Conservation (phyloP, 345 rosid species). For the Hirschfeldia incana region DNA sequence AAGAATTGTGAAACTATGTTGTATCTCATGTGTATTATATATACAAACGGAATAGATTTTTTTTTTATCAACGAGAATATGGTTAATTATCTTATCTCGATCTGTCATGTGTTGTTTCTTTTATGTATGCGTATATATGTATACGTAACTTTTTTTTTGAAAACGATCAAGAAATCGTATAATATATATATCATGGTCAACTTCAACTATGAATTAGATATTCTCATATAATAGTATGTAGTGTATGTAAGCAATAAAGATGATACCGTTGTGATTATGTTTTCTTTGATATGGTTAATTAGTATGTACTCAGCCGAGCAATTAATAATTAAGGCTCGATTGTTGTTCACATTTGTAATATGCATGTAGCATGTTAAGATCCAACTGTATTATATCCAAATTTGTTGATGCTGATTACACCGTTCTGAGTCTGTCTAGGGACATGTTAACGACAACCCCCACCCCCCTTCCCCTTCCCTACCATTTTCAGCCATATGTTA, state of each 20-base stretch:
- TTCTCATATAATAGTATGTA: neutral
- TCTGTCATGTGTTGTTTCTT: constrained; percentile 7
- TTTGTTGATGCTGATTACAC: neutral
- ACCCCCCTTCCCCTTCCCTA: too few relatives aligned
- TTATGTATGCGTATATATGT: neutral
- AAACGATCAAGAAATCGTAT: constrained; percentile 9
- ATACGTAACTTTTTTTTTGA: neutral
- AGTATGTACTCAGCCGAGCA: constrained; percentile 6
- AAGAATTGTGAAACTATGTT: constrained; percentile 5
- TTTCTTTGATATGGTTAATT: constrained; percentile 9
- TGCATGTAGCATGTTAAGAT: neutral
- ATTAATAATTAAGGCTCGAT: neutral
- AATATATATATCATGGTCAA: constrained; percentile 12
- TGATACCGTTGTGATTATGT: neutral
- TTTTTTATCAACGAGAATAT: constrained; percentile 3
- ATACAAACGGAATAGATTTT: constrained; percentile 1
- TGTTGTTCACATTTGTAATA: neutral
- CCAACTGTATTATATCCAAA: neutral
- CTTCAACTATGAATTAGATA: constrained; percentile 6
- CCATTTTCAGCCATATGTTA: neutral
- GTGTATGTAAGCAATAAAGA: neutral
- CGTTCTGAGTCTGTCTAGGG: neutral
- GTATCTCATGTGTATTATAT: constrained; percentile 14
- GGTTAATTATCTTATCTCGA: neutral
- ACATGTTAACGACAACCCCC: neutral